These are phyloP conservation scores for Arthrocladium fulminans DNA, from an alignment of 2,329 filamentous ascomycete species.

Conservation along the genomic window DNA sequence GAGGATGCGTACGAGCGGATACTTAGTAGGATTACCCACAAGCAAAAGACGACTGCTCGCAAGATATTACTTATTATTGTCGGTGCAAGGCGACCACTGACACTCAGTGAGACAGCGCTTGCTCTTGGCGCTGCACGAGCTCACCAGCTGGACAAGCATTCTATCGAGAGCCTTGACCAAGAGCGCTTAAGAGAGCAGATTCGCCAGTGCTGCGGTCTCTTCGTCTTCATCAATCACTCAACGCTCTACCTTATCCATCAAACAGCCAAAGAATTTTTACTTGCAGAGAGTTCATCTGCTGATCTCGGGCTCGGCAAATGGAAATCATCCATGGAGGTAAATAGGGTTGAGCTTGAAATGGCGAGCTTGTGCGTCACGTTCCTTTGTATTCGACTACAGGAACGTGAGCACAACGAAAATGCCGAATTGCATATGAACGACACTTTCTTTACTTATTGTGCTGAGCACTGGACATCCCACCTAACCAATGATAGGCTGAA, in stretches of 20 bases:
- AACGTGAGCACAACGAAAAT: background rate
- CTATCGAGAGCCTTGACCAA: no score
- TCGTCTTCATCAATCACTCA: conserved; percentile 28
- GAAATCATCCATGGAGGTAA: conserved; percentile 8
- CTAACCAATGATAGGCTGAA: background rate
- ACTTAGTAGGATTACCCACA: no score
- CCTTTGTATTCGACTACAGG: background rate
- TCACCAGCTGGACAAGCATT: no score
- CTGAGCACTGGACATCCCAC: conserved; percentile 2
- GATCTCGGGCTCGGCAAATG: background rate
- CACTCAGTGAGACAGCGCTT: no score
- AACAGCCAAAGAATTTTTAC: conserved; percentile 33
- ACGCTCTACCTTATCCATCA: conserved; percentile 34
- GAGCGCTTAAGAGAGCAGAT: conserved; percentile 20
- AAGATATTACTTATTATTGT: no score
- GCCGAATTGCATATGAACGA: background rate
- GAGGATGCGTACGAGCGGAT: no score
- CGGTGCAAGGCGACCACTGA: no score
- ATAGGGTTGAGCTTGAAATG: conserved; percentile 9
- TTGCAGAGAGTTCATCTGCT: background rate
- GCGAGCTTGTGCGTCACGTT: conserved; percentile 10
- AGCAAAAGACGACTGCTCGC: no score
- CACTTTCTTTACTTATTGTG: background rate
- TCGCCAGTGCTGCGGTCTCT: conserved; percentile 29
- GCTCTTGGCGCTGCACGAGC: no score